These are phyloP conservation scores for Boletales sp. DNA, from an alignment of 768 basidiomycete genomes.

Conservation along the genomic window DNA sequence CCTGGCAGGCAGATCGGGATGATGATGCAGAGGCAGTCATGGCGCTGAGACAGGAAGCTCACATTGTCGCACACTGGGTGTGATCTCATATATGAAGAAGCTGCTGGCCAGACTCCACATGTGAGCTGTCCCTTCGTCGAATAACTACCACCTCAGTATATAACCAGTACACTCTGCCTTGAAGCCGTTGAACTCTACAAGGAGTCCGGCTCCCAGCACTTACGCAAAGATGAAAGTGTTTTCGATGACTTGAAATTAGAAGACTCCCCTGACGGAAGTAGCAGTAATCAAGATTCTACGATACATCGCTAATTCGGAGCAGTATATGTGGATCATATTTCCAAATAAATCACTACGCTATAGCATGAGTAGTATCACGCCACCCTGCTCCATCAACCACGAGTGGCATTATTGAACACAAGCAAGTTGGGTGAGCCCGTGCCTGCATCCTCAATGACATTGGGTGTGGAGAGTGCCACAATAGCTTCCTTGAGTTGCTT, in stretches of 20 bases:
- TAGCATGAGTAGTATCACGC: slow-evolving; percentile 2
- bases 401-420: slow-evolving; percentile 78
- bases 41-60: slow-evolving; percentile 68
- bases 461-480: slow-evolving; percentile 52
- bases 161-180: not conserved
- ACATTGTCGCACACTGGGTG: slow-evolving; percentile 41
- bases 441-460: slow-evolving; percentile 39
- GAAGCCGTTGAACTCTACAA: not conserved
- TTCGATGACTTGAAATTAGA: no score
- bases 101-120: slow-evolving; percentile 9
- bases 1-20: slow-evolving; percentile 69
- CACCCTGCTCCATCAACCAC: slow-evolving; percentile 2
- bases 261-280: no score
- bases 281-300: no score
- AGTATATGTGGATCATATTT: not conserved
- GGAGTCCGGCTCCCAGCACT: no score
- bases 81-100: slow-evolving; percentile 5
- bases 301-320: no score
- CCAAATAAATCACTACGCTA: slow-evolving; percentile 1
- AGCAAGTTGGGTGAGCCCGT: slow-evolving; percentile 62
- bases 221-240: no score
- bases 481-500: slow-evolving; percentile 75
- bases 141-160: not conserved
- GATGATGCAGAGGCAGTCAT: slow-evolving; percentile 66
- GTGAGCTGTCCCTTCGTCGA: not conserved